Conservation (phyloP, 2,329 filamentous ascomycete genomes). For the Clarireedia sp. region DNA sequence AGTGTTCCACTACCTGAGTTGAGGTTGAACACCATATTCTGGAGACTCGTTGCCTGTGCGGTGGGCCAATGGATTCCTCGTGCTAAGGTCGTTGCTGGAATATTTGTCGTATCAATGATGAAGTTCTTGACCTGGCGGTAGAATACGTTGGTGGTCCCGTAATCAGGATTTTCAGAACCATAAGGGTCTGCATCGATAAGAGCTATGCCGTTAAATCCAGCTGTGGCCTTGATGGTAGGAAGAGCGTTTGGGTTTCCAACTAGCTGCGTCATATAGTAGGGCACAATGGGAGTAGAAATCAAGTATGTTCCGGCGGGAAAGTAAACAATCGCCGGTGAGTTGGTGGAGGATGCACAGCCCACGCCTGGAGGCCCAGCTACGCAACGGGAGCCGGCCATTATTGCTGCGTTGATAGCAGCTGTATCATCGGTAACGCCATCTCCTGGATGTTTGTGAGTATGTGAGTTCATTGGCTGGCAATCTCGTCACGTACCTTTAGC, state of each 20-base stretch:
- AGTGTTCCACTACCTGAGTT: slow-evolving; percentile 35
- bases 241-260: slow-evolving; percentile 31
- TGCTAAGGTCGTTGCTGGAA: slow-evolving; percentile 24
- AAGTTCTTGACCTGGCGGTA: slow-evolving; percentile 58
- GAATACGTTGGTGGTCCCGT: slow-evolving; percentile 65
- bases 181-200: slow-evolving; percentile 86
- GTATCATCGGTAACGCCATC: slow-evolving; percentile 71
- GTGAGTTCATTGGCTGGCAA: slow-evolving; percentile 28
- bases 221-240: slow-evolving; percentile 65
- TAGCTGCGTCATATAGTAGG: slow-evolving; percentile 21
- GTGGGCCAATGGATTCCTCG: slow-evolving; percentile 45
- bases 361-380: slow-evolving; percentile 19
- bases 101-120: slow-evolving; percentile 46
- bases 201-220: slow-evolving; percentile 71
- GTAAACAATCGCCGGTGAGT: slow-evolving; percentile 34
- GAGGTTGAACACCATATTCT: slow-evolving; percentile 54
- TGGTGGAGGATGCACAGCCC: slow-evolving; percentile 38
- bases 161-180: slow-evolving; percentile 60
- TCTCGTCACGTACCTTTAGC: slow-evolving; percentile 10
- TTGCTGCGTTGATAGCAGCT: slow-evolving; percentile 62
- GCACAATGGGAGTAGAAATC: slow-evolving; percentile 19
- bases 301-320: slow-evolving; percentile 25
- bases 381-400: slow-evolving; percentile 17
- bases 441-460: slow-evolving; percentile 61
- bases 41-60: slow-evolving; percentile 48